Evolutionary conservation across 768 basidiomycete species (phyloP).

Genomic region (Dictyophora rubrovolvata): DNA sequence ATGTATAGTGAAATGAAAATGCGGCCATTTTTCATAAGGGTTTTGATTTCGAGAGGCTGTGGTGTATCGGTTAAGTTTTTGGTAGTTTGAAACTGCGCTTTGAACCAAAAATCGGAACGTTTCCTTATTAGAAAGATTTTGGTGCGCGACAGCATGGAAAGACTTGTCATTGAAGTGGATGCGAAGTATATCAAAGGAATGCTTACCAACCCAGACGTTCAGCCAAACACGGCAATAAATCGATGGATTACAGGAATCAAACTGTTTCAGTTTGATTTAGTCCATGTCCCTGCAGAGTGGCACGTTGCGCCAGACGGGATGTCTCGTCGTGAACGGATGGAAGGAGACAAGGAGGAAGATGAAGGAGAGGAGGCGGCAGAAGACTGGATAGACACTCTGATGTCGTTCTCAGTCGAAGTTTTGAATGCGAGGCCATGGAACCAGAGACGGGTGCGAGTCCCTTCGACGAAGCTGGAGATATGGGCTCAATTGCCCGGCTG

Average conservation of each 20-base stretch:
- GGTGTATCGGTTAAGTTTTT: no score
- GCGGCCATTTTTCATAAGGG: no score
- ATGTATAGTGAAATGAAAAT: no score
- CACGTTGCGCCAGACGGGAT: slow-evolving; percentile 10
- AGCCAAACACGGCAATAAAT: slow-evolving; percentile 8
- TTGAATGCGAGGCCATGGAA: background rate
- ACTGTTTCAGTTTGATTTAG: slow-evolving; percentile 2
- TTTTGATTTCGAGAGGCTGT: no score
- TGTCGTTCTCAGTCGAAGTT: background rate
- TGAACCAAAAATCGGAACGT: no score
- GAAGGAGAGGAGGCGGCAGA: slow-evolving; percentile 19
- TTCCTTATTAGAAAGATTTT: no score
- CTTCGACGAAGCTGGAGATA: no score
- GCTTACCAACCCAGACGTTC: slow-evolving; percentile 9
- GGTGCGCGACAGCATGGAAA: no score
- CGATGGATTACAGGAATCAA: slow-evolving; percentile 8
- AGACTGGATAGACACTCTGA: background rate
- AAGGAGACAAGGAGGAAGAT: slow-evolving; percentile 17
- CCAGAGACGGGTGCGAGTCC: background rate
- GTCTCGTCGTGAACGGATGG: slow-evolving; percentile 20
- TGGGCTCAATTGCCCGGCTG: no score
- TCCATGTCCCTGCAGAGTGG: slow-evolving; percentile 8
- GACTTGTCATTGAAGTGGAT: slow-evolving; percentile 6
- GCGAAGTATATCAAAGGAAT: slow-evolving; percentile 10
- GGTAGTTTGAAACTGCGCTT: no score